A percentile compares a stretch with the other conserved stretches of the same genome.
Evolutionary conservation across 2,329 filamentous ascomycete genomes (phyloP).

Genomic region (Tricladium varicosporioides): DNA sequence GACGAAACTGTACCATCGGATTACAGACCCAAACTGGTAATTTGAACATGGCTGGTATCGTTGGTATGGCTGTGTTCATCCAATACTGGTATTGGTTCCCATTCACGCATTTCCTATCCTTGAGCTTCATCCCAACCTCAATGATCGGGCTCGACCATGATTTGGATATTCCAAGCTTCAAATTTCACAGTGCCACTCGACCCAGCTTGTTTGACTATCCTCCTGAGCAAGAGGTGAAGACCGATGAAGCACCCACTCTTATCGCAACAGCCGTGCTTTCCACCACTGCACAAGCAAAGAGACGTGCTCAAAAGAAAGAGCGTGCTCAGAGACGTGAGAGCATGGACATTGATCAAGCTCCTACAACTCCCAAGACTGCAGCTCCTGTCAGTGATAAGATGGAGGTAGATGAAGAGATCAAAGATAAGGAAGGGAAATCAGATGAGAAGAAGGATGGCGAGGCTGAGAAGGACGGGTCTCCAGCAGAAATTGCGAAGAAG

Average conservation of each 20-base stretch:
- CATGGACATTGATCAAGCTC: slow-evolving; percentile 88
- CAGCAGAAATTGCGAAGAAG: slow-evolving; percentile 69
- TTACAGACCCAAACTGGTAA: slow-evolving; percentile 97
- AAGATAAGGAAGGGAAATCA: slow-evolving; percentile 46
- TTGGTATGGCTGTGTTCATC: slow-evolving; percentile 96
- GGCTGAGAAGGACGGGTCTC: slow-evolving; percentile 54
- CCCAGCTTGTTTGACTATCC: slow-evolving; percentile 98
- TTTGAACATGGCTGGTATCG: slow-evolving; percentile 96
- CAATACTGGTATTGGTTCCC: slow-evolving; percentile 99
- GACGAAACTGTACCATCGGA: slow-evolving; percentile 96
- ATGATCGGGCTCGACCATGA: slow-evolving; percentile 94
- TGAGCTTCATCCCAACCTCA: slow-evolving; percentile 95
- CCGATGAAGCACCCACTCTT: slow-evolving; percentile 88
- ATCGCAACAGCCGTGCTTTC: slow-evolving; percentile 95
- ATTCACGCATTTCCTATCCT: slow-evolving; percentile 92
- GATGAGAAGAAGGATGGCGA: slow-evolving; percentile 64
- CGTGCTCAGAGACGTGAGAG: slow-evolving; percentile 84
- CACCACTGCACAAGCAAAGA: slow-evolving; percentile 94
- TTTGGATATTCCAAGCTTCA: slow-evolving; percentile 88
- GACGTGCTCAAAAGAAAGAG: slow-evolving; percentile 91
- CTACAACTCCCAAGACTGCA: slow-evolving; percentile 65
- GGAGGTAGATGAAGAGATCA: slow-evolving; percentile 70
- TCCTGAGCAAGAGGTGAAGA: slow-evolving; percentile 91
- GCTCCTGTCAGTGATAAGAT: slow-evolving; percentile 72
- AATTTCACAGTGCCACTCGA: slow-evolving; percentile 91